These are phyloP conservation scores for Cyberlindnera misumaiensis DNA, from an alignment of 805 yeast genomes.

Conservation along the genomic window DNA sequence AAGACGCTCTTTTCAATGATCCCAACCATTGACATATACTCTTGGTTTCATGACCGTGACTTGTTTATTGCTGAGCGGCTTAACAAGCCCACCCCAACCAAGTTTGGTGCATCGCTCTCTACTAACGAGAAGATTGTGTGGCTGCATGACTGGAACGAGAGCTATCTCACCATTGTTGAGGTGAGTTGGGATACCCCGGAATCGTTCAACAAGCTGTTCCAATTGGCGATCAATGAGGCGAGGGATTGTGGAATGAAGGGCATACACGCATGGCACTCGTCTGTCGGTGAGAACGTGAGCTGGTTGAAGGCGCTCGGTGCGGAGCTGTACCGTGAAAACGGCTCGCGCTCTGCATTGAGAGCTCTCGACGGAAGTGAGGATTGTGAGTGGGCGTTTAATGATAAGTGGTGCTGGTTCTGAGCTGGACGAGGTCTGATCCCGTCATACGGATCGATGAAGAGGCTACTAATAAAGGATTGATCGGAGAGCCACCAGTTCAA, in stretches of 20 bases:
- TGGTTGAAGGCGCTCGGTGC: conserved; percentile 8
- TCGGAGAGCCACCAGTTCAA: no score
- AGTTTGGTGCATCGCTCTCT: conserved; percentile 25
- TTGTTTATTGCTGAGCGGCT: conserved; percentile 27
- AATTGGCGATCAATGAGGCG: conserved; percentile 31
- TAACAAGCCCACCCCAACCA: conserved; percentile 10
- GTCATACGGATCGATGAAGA: no score
- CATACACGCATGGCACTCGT: conserved; percentile 33
- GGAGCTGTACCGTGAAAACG: conserved; percentile 25
- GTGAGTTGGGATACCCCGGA: conserved; percentile 13
- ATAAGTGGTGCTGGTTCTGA: conserved; percentile 45
- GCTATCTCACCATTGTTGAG: conserved; percentile 21
- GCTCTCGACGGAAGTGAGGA: conserved; percentile 19
- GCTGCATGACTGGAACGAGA: conserved; percentile 36
- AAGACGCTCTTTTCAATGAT: conserved; percentile 25
- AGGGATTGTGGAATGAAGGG: conserved; percentile 19
- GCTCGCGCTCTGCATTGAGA: conserved; percentile 35
- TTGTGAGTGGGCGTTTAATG: conserved; percentile 35
- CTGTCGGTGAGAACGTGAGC: conserved; percentile 13
- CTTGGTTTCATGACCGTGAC: conserved; percentile 39
- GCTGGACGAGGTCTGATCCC: no score
- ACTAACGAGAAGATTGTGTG: conserved; percentile 33
- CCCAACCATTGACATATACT: conserved; percentile 31
- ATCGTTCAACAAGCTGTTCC: conserved; percentile 23
- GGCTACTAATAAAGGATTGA: no score